Evolutionary conservation across 202 grass and related monocot species (phyloP).

Genomic region (Bolboschoenoplectus hybrid): DNA sequence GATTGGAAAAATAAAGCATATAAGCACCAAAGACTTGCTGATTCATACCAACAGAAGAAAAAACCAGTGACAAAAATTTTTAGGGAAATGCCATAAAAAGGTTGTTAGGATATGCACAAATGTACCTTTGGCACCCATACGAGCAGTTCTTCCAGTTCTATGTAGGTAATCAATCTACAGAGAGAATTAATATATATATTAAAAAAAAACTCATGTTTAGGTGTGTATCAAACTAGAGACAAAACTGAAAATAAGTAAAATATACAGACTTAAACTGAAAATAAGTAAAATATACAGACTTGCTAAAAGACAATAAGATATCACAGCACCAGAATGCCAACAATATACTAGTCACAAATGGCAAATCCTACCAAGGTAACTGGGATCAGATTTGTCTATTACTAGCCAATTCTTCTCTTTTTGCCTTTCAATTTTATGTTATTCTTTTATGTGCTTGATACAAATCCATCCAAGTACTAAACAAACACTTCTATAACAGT

Average conservation of each 20-base stretch:
- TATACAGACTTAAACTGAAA: neutral
- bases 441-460: neutral
- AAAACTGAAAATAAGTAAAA: neutral
- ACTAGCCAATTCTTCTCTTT: neutral
- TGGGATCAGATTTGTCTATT: neutral
- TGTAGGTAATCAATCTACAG: slow-evolving; percentile 96
- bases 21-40: slow-evolving; percentile 1
- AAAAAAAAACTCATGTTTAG: neutral
- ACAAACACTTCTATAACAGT: neutral
- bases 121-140: slow-evolving; percentile 98
- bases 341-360: neutral
- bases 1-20: neutral
- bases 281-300: neutral
- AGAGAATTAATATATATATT: neutral
- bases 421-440: neutral
- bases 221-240: slow-evolving; percentile 17
- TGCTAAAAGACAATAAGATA: neutral
- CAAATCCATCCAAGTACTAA: neutral
- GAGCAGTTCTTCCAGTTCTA: slow-evolving; percentile 90
- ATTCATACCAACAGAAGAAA: slow-evolving; percentile 1
- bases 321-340: neutral
- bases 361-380: neutral
- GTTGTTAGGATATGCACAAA: slow-evolving; percentile 11
- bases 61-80: slow-evolving; percentile 16
- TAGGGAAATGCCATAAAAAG: neutral